Conservation (phyloP, 768 basidiomycete genomes). For the Psilocybe azurescens region DNA sequence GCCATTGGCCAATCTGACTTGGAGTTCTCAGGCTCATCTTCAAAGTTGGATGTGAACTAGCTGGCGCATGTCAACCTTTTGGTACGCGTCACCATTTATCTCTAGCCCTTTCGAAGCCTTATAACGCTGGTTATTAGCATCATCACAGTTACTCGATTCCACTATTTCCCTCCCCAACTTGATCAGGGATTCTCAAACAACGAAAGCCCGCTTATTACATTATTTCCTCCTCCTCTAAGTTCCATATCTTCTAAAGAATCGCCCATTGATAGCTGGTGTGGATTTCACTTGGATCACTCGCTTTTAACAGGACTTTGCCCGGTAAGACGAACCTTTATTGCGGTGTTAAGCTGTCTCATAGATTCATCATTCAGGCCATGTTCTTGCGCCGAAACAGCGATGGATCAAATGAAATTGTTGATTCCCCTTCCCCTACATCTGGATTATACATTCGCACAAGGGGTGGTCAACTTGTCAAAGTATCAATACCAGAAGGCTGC, state of each 20-base stretch:
- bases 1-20: slow-evolving; percentile 5
- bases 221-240: slow-evolving; percentile 78
- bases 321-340: slow-evolving; percentile 41
- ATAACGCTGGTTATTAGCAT: slow-evolving; percentile 47
- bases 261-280: slow-evolving; percentile 89
- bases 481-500: slow-evolving; percentile 83
- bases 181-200: slow-evolving; percentile 79
- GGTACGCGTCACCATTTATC: slow-evolving; percentile 47
- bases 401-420: slow-evolving; percentile 52
- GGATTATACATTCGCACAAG: slow-evolving; percentile 94
- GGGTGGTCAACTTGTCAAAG: slow-evolving; percentile 78
- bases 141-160: slow-evolving; percentile 66
- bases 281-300: slow-evolving; percentile 93
- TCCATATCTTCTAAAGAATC: slow-evolving; percentile 52
- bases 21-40: slow-evolving; percentile 72
- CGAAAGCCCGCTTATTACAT: slow-evolving; percentile 93
- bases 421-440: slow-evolving; percentile 74
- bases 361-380: slow-evolving; percentile 64
- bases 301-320: slow-evolving; percentile 93
- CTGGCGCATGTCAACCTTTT: slow-evolving; percentile 90
- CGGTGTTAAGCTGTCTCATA: slow-evolving; percentile 3
- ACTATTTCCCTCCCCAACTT: slow-evolving; percentile 73
- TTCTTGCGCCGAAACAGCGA: slow-evolving; percentile 63
- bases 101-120: not conserved
- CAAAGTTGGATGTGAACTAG: slow-evolving; percentile 80